A percentile compares a stretch with the other conserved stretches of the same genome.
These are phyloP conservation scores for Penicillium manginii DNA, from an alignment of 495 filamentous ascomycete species.

Conservation along the genomic window DNA sequence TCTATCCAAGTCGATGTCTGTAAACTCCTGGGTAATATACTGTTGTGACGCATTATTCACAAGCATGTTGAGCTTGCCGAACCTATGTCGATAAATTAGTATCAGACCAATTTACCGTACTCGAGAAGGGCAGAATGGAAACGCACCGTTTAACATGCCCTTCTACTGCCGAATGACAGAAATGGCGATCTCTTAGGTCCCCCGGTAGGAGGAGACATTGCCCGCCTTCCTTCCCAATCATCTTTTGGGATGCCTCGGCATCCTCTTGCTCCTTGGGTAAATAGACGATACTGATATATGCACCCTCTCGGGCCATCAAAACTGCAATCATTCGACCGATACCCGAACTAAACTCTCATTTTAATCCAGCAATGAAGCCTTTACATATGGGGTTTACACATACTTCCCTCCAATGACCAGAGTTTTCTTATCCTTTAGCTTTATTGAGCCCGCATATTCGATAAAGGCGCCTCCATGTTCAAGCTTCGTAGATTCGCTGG, in stretches of 20 bases:
- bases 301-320: constrained; percentile 57
- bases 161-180: constrained; percentile 53
- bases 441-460: constrained; percentile 48
- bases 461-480: constrained; percentile 30
- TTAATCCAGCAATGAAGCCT: not conserved
- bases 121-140: not conserved
- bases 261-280: constrained; percentile 55
- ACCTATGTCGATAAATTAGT: constrained; percentile 30
- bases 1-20: constrained; percentile 54
- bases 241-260: constrained; percentile 51
- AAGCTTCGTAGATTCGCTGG: constrained; percentile 37
- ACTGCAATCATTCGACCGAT: constrained; percentile 58
- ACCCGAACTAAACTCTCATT: constrained; percentile 38
- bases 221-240: constrained; percentile 51
- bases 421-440: constrained; percentile 50
- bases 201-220: constrained; percentile 51
- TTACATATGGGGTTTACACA: constrained; percentile 2
- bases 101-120: not conserved
- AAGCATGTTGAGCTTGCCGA: constrained; percentile 55
- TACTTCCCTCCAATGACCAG: constrained; percentile 60
- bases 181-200: constrained; percentile 50
- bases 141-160: constrained; percentile 51
- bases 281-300: constrained; percentile 56
- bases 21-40: constrained; percentile 53
- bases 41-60: constrained; percentile 67